Evolutionary conservation across 2,329 filamentous ascomycete species (phyloP).

Genomic region (Diaporthe sp.): DNA sequence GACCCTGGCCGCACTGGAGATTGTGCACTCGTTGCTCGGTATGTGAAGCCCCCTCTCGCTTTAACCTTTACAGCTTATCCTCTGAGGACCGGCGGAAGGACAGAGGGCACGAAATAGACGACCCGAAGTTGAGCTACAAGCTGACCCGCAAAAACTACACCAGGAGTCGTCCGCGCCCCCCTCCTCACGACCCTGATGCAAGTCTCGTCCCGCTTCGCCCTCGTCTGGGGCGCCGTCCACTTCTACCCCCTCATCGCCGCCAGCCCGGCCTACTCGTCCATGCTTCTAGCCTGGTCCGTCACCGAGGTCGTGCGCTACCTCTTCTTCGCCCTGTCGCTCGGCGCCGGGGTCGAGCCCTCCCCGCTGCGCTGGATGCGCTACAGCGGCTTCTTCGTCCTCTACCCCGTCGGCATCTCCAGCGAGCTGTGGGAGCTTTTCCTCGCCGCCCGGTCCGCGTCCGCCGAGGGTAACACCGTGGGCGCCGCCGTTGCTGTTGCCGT

Average conservation of each 20-base stretch:
- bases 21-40: slow-evolving; percentile 85
- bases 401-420: slow-evolving; percentile 90
- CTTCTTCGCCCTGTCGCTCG: slow-evolving; percentile 85
- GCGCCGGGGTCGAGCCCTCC: slow-evolving; percentile 66
- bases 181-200: slow-evolving; percentile 90
- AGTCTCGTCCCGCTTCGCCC: slow-evolving; percentile 85
- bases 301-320: slow-evolving; percentile 95
- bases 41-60: slow-evolving; percentile 44
- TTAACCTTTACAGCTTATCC: no score
- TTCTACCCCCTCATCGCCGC: slow-evolving; percentile 76
- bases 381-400: slow-evolving; percentile 93
- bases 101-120: neutral
- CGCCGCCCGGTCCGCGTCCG: slow-evolving; percentile 71
- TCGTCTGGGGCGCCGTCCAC: slow-evolving; percentile 88
- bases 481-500: slow-evolving; percentile 41
- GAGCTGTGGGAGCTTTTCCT: slow-evolving; percentile 86
- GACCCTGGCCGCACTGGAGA: slow-evolving; percentile 84
- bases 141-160: neutral
- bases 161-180: slow-evolving; percentile 88
- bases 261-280: slow-evolving; percentile 75
- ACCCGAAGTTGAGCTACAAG: no score
- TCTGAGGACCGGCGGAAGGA: neutral
- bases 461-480: slow-evolving; percentile 41
- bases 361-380: slow-evolving; percentile 86
- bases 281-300: slow-evolving; percentile 88